These are phyloP conservation scores for Hsuehochloa calcarea DNA, from an alignment of 176 grass and related monocot genomes.

Conservation along the genomic window DNA sequence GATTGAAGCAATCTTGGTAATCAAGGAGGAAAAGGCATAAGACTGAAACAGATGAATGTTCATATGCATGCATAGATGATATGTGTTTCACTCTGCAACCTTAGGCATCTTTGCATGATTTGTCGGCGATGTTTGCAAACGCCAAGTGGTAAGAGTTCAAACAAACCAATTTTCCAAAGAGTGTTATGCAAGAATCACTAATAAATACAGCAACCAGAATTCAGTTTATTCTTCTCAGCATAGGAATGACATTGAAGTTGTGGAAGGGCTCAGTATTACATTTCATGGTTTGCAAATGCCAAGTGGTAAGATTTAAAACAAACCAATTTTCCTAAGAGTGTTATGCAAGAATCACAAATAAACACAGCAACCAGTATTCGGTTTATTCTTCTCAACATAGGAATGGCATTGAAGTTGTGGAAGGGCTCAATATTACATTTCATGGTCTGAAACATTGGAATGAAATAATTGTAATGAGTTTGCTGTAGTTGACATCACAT, in stretches of 20 bases:
- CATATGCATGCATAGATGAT: neutral
- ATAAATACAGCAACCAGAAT: neutral
- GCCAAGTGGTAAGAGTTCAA: neutral
- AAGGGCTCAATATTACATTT: neutral
- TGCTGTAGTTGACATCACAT: neutral
- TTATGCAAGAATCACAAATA: neutral
- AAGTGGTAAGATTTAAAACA: neutral
- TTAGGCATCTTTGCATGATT: neutral
- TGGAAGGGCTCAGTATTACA: neutral
- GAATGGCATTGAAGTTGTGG: neutral
- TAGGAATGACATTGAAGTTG: neutral
- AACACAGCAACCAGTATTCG: neutral
- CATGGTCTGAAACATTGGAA: neutral
- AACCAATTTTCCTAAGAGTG: neutral
- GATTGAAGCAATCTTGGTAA: neutral
- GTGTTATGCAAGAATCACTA: neutral
- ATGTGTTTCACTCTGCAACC: neutral
- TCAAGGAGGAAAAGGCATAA: neutral
- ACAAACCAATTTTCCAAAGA: neutral
- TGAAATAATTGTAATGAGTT: neutral
- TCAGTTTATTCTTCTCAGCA: slow-evolving; percentile 1
- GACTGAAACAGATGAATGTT: neutral
- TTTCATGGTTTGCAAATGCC: neutral
- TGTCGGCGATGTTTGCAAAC: neutral
- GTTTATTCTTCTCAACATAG: slow-evolving; percentile 3